Conservation (phyloP, 2,329 filamentous ascomycete genomes). For the Cercospora sesami region DNA sequence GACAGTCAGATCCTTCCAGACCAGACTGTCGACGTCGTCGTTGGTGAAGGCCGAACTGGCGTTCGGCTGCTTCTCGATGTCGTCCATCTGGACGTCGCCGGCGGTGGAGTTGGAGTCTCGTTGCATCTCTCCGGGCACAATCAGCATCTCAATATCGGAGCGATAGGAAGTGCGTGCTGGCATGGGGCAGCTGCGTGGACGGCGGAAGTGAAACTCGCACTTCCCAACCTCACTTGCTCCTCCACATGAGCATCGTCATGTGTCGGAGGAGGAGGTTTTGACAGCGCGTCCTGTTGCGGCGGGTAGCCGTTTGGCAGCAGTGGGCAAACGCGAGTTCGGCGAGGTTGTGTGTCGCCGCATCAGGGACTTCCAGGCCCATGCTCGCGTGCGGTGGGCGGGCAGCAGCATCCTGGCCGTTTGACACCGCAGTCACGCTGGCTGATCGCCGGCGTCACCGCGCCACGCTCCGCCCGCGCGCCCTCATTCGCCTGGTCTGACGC, state of each 20-base stretch:
- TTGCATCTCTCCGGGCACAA: slow-evolving; percentile 21
- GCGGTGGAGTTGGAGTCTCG: slow-evolving; percentile 15
- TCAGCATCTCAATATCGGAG: slow-evolving; percentile 29
- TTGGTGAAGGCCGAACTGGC: slow-evolving; percentile 51
- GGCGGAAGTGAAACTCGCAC: slow-evolving; percentile 10
- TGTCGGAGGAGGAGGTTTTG: slow-evolving; percentile 3
- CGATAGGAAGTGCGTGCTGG: slow-evolving; percentile 20
- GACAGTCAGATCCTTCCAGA: slow-evolving; percentile 65
- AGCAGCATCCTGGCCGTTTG: background rate
- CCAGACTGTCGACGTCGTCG: slow-evolving; percentile 59
- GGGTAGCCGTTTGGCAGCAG: slow-evolving; percentile 5
- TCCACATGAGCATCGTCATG: slow-evolving; percentile 14
- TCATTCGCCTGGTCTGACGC: background rate
- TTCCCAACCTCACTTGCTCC: slow-evolving; percentile 1
- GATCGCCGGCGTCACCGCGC: background rate
- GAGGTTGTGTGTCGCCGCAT: slow-evolving; percentile 12
- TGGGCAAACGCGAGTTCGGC: slow-evolving; percentile 17
- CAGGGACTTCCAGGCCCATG: background rate
- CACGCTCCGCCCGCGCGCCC: background rate
- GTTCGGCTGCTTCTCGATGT: slow-evolving; percentile 25
- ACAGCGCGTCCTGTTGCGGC: slow-evolving; percentile 6
- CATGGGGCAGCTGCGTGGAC: slow-evolving; percentile 16
- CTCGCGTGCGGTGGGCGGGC: background rate
- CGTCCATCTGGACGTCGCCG: slow-evolving; percentile 16
- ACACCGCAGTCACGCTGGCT: background rate